phyloP scores from a whole-genome alignment of 352 stramenopile genomes.

The Globisporangium ultimum region DNA sequence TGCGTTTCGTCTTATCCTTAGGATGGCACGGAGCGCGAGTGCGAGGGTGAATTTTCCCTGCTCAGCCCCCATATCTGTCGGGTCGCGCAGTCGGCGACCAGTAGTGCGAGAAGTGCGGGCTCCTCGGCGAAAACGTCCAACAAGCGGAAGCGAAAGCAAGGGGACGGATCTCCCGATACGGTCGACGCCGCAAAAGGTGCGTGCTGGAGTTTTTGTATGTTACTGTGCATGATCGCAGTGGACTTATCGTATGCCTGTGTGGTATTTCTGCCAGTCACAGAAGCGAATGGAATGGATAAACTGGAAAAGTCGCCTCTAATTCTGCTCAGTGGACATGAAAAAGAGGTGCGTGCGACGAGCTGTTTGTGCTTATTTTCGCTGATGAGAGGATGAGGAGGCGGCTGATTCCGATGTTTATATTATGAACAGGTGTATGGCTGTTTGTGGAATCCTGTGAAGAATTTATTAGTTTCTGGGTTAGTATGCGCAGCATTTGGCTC shows the following conservation, averaged over 20 bases:
- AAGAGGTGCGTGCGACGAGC: constrained; percentile 41
- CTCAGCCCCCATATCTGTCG: constrained; percentile 91
- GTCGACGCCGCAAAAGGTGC: constrained; percentile 69
- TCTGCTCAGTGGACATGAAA: constrained; percentile 78
- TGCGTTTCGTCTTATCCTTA: constrained; percentile 14
- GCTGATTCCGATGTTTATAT: constrained; percentile 27
- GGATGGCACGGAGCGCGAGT: constrained; percentile 86
- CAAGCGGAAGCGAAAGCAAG: constrained; percentile 80
- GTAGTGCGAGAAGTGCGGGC: constrained; percentile 44
- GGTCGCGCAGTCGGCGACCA: constrained; percentile 74
- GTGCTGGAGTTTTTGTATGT: not conserved
- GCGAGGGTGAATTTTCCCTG: constrained; percentile 88
- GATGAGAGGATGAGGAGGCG: not conserved
- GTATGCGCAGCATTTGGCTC: constrained; percentile 1
- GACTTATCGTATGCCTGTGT: not conserved
- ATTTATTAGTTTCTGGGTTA: constrained; percentile 93
- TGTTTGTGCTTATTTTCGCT: not conserved
- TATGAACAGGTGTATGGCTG: constrained; percentile 94
- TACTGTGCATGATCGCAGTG: constrained; percentile 5
- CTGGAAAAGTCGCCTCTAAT: constrained; percentile 57
- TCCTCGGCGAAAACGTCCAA: constrained; percentile 51
- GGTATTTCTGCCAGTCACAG: constrained; percentile 22
- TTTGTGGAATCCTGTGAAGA: constrained; percentile 94
- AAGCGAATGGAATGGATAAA: constrained; percentile 67
- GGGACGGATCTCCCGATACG: constrained; percentile 57